Evolutionary conservation across 2,329 filamentous ascomycete genomes (phyloP).

Genomic region (Exserohilum turcica): DNA sequence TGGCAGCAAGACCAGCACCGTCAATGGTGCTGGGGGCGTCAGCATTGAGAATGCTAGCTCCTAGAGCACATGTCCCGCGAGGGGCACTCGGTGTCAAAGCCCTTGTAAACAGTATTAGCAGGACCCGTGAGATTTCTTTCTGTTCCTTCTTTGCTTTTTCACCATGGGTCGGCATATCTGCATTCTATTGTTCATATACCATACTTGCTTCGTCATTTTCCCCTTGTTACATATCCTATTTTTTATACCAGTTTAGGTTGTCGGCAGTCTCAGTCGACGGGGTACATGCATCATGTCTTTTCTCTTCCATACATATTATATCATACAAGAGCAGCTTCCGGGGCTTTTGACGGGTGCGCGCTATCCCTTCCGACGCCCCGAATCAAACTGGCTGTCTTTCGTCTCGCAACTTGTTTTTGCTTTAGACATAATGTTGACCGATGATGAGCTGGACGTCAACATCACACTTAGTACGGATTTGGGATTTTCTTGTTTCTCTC

Average conservation of each 20-base stretch:
- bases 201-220: constrained; percentile 11
- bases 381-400: too few relatives aligned
- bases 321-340: too few relatives aligned
- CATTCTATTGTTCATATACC: constrained; percentile 37
- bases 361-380: too few relatives aligned
- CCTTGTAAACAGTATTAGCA: constrained; percentile 9
- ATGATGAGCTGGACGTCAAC: too few relatives aligned
- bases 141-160: constrained; percentile 9
- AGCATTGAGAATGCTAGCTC: constrained; percentile 22
- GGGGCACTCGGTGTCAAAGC: constrained; percentile 2
- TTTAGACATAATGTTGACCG: too few relatives aligned
- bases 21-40: constrained; percentile 19
- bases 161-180: constrained; percentile 15
- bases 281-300: constrained; percentile 1
- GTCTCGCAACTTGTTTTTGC: too few relatives aligned
- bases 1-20: constrained; percentile 19
- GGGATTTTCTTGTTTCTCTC: too few relatives aligned
- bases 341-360: too few relatives aligned
- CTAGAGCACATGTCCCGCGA: constrained; percentile 8
- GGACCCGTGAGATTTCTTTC: constrained; percentile 4
- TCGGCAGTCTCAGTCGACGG: not conserved
- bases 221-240: constrained; percentile 12
- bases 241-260: not conserved
- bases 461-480: too few relatives aligned
- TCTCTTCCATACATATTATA: too few relatives aligned